These are phyloP conservation scores for Solanum piurae DNA, from an alignment of 257 asterid genomes.

Conservation along the genomic window DNA sequence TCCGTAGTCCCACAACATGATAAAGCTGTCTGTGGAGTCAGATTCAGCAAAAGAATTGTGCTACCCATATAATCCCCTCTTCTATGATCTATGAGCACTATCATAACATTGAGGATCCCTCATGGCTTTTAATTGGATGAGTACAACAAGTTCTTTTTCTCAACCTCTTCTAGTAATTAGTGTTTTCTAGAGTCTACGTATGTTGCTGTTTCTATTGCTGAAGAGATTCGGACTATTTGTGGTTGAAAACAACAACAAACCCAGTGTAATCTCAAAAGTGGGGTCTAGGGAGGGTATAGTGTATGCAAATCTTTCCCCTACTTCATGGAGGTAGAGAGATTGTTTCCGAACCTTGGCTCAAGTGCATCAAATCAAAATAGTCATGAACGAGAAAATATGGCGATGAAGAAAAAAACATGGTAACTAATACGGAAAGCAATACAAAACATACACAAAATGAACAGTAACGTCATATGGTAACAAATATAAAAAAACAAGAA, in stretches of 20 bases:
- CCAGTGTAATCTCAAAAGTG: background rate
- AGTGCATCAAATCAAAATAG: background rate
- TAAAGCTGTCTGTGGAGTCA: background rate
- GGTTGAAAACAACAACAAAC: background rate
- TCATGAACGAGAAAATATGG: background rate
- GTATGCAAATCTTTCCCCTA: background rate
- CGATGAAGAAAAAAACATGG: background rate
- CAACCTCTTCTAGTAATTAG: background rate
- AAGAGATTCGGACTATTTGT: background rate
- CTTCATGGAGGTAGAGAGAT: background rate
- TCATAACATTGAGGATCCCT: background rate
- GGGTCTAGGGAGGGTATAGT: background rate
- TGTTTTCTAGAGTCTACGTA: background rate
- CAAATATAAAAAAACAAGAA: background rate
- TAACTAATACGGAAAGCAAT: background rate
- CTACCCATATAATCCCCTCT: background rate
- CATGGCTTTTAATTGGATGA: background rate
- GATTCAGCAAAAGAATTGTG: background rate
- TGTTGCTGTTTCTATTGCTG: background rate
- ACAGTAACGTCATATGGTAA: background rate
- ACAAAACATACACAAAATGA: background rate
- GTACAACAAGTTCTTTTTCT: background rate
- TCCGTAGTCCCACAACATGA: background rate
- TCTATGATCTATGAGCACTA: background rate
- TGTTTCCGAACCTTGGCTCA: background rate